Conservation (phyloP, 208 protist species). For the Leishmania guyanensis region DNA sequence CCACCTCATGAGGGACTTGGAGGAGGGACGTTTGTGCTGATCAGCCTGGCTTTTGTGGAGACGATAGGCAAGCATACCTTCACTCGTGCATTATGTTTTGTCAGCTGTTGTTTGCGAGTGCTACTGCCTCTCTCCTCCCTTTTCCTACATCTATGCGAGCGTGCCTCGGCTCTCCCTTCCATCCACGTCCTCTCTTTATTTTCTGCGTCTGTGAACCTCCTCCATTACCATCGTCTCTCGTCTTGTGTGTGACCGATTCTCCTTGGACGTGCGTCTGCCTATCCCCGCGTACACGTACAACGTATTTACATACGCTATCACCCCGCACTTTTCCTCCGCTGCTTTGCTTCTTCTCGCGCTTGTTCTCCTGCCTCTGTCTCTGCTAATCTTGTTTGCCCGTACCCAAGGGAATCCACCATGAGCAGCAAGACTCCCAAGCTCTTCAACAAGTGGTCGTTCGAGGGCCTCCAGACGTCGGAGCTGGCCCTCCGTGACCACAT, state of each 20-base stretch:
- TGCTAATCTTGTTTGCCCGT: neutral
- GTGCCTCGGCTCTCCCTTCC: neutral
- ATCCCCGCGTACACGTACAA: neutral
- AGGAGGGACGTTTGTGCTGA: neutral
- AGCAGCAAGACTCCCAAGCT: conserved; percentile 68
- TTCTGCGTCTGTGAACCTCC: no score
- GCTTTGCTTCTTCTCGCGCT: neutral
- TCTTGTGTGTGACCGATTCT: no score
- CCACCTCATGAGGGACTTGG: neutral
- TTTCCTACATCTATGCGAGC: neutral
- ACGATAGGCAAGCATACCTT: neutral
- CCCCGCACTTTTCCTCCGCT: neutral
- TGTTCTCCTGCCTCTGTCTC: neutral
- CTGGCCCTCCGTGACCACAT: conserved; percentile 98
- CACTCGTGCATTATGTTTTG: neutral
- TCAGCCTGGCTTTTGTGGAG: neutral
- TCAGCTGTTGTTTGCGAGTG: neutral
- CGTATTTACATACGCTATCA: neutral
- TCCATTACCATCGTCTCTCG: no score
- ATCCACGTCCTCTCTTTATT: neutral
- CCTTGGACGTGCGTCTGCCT: no score
- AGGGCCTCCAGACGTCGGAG: conserved; percentile 81
- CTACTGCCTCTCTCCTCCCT: neutral
- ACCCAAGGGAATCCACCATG: neutral
- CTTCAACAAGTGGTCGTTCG: conserved; percentile 93